Evolutionary conservation across 345 rosid genomes (phyloP), one percentile per base, ranked within the genome.

Genomic region (Acer negundo): DNA sequence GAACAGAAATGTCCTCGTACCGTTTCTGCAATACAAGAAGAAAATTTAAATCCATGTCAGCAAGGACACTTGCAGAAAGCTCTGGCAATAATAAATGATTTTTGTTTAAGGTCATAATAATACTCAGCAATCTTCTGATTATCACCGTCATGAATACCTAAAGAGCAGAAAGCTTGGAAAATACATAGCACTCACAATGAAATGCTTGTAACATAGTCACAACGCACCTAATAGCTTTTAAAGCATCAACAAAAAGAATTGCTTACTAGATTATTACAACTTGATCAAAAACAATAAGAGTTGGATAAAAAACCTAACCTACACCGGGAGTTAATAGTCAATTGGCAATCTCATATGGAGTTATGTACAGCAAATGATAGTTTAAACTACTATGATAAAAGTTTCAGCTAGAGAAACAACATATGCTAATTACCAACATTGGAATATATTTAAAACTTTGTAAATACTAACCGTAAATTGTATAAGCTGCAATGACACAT

Each of bases 1-100:
- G 82, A 85, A 90, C 91, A 53, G 98, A 81, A 56, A 94, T 94
- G 78, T 94, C 97, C 83, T 94, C 93, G 3, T 90, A 94, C 28
- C 98, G 93, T 87, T 92, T 94, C 98, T 89, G 89, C 67, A 81
- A 77, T 73, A 67, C 10, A 78, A 75, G 53, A 79, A 71, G 55
- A 85, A 62, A 42, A 65, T 49, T 49, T 42, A 53, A 26, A 16
- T 26, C n/a, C 7, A 73, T 13, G 55, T 82, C 73, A 68, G 75
- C n/a, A 10, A 35, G 31, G 68, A 13, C 17, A 69, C 67, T 16
- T 62, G 40, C 22, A 69, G 3, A 31, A 35, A 69, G 20, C 20
- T 61, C 13, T 2, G 13, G 26, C 64, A 82, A 19, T 67, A 78
- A 40, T 56, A 61, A 75, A 62, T 35, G 7, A 82, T 40, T 8